These are phyloP conservation scores for Carex arenaria DNA, from an alignment of 202 grass and related monocot genomes.

Conservation along the genomic window DNA sequence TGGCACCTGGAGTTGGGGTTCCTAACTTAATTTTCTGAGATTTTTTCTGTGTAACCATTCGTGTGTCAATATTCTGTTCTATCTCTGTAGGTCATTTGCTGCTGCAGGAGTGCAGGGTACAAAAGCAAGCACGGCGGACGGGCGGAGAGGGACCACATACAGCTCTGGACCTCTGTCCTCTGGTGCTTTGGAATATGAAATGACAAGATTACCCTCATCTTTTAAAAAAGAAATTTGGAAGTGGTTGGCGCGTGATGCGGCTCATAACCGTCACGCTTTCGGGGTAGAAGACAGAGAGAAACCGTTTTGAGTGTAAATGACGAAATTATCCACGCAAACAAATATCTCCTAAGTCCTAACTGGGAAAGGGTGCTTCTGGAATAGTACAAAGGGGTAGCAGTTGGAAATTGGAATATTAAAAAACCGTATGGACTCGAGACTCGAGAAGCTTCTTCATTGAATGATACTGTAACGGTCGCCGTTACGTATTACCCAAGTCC, in stretches of 20 bases:
- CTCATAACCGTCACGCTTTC: conserved; percentile 9
- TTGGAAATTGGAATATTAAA: not conserved
- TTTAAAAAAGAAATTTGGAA: not conserved
- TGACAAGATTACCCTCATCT: not conserved
- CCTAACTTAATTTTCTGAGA: not conserved
- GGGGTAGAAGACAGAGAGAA: not conserved
- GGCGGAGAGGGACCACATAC: no score
- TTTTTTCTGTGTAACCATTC: not conserved
- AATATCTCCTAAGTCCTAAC: not conserved
- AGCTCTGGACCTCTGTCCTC: not conserved
- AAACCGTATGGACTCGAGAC: not conserved
- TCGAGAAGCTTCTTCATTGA: not conserved
- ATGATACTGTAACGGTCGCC: not conserved
- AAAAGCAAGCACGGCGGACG: not conserved
- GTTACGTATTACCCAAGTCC: not conserved
- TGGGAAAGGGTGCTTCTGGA: not conserved
- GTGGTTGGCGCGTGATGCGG: conserved; percentile 1
- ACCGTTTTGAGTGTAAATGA: not conserved
- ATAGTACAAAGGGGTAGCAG: not conserved
- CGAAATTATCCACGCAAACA: not conserved
- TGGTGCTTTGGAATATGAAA: not conserved
- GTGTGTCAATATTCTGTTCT: not conserved
- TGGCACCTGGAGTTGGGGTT: not conserved
- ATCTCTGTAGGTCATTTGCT: not conserved
- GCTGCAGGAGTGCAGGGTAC: no score